Conservation (phyloP, 1,284 basidiomycete species). For the Rhodotorula sp. region DNA sequence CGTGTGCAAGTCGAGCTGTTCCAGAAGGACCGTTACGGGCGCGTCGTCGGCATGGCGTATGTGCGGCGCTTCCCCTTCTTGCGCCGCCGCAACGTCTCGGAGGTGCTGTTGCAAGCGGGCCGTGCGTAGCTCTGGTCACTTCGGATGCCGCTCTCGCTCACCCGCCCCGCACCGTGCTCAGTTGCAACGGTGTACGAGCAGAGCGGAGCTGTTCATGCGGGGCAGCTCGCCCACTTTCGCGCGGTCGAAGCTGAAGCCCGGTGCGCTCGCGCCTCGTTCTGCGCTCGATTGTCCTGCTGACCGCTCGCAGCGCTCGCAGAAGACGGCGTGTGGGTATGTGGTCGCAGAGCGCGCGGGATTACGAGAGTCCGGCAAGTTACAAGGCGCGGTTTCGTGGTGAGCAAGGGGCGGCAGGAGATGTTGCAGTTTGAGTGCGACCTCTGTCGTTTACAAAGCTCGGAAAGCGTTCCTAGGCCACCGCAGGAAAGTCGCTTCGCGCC, state of each 20-base stretch:
- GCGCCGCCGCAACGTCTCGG: slow-evolving; percentile 59
- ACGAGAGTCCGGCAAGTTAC: slow-evolving; percentile 25
- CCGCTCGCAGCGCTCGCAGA: neutral
- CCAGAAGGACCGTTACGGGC: slow-evolving; percentile 75
- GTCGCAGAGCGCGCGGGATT: neutral
- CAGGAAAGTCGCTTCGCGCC: too few species aligned
- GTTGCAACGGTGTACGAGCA: slow-evolving; percentile 72
- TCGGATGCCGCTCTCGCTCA: neutral
- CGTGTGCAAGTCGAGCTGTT: slow-evolving; percentile 68
- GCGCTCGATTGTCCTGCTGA: neutral
- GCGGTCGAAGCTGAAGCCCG: slow-evolving; percentile 19
- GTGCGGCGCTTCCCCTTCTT: slow-evolving; percentile 25
- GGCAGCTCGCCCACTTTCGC: slow-evolving; percentile 11
- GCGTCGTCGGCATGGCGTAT: slow-evolving; percentile 54
- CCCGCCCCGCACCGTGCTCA: neutral
- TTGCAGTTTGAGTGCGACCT: too few species aligned
- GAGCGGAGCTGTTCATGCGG: slow-evolving; percentile 74
- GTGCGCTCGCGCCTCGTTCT: neutral
- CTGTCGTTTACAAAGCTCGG: too few species aligned
- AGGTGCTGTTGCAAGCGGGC: slow-evolving; percentile 67
- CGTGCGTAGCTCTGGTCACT: slow-evolving; percentile 9
- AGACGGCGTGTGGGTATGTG: slow-evolving; percentile 17
- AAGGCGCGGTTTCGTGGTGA: slow-evolving; percentile 9
- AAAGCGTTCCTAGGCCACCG: too few species aligned
- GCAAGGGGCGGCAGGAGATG: too few species aligned